Evolutionary conservation across 345 rosid species (phyloP).

Genomic region (Ceriops zippeliana): DNA sequence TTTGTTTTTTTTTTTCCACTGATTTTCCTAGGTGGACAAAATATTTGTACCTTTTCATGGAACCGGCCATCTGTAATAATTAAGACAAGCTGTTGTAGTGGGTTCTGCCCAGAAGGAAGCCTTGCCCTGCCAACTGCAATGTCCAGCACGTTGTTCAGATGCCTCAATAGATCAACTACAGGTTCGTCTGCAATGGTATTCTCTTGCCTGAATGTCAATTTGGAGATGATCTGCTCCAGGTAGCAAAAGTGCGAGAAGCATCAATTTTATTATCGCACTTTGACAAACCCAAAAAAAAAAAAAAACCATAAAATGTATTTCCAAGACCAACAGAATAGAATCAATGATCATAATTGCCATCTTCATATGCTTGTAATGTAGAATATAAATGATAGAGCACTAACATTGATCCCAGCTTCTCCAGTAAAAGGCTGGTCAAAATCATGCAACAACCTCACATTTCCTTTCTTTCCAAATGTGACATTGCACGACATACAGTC

Average conservation of each 20-base stretch:
- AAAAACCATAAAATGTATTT: not conserved
- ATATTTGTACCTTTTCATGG: conserved; percentile 65
- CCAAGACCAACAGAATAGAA: too few relatives aligned
- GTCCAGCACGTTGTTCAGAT: conserved; percentile 68
- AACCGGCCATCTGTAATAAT: conserved; percentile 86
- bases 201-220: conserved; percentile 82
- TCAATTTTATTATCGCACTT: not conserved
- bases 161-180: conserved; percentile 65
- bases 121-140: conserved; percentile 56
- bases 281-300: not conserved
- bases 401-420: conserved; percentile 80
- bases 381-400: conserved; percentile 13
- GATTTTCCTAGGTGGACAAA: not conserved
- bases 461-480: conserved; percentile 90
- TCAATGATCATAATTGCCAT: not conserved
- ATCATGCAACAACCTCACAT: conserved; percentile 74
- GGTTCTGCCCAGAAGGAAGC: conserved; percentile 90
- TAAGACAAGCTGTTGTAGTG: conserved; percentile 93
- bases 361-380: not conserved
- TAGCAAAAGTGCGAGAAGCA: not conserved
- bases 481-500: conserved; percentile 86
- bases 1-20: not conserved
- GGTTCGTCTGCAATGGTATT: conserved; percentile 78
- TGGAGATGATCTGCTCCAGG: conserved; percentile 70
- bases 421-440: conserved; percentile 80